Conservation (phyloP, 768 basidiomycete species). For the Serpula lacrymans region DNA sequence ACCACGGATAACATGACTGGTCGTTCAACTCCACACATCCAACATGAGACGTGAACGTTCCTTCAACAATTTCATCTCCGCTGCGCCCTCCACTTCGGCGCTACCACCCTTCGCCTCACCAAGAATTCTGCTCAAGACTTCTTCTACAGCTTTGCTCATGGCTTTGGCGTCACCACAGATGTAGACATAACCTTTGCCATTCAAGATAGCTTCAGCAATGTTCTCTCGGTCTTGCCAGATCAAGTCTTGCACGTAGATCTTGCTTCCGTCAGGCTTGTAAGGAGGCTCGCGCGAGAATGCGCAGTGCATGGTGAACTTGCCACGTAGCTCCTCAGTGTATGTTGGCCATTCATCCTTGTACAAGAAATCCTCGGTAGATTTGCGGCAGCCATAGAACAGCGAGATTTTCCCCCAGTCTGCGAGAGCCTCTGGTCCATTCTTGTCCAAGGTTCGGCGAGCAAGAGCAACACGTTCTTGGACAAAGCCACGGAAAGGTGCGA, state of each 20-base stretch:
- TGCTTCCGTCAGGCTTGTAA: conserved; percentile 87
- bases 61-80: conserved; percentile 93
- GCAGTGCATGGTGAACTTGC: conserved; percentile 84
- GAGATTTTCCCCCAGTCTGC: conserved; percentile 94
- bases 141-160: conserved; percentile 96
- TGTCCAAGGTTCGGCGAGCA: conserved; percentile 90
- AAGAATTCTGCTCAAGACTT: conserved; percentile 75
- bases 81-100: conserved; percentile 81
- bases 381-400: conserved; percentile 96
- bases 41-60: conserved; percentile 85
- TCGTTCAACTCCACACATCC: conserved; percentile 81
- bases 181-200: conserved; percentile 96
- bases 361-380: conserved; percentile 84
- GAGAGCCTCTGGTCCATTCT: conserved; percentile 91
- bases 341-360: conserved; percentile 95
- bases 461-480: conserved; percentile 97
- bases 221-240: conserved; percentile 83
- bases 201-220: conserved; percentile 85
- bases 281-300: conserved; percentile 88
- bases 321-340: conserved; percentile 81
- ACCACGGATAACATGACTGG: conserved; percentile 3
- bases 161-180: conserved; percentile 96
- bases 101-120: conserved; percentile 93
- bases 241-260: conserved; percentile 99
- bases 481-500: conserved; percentile 99